Evolutionary conservation across 176 grass and related monocot species (phyloP).

Genomic region (Oryza brachyantha): DNA sequence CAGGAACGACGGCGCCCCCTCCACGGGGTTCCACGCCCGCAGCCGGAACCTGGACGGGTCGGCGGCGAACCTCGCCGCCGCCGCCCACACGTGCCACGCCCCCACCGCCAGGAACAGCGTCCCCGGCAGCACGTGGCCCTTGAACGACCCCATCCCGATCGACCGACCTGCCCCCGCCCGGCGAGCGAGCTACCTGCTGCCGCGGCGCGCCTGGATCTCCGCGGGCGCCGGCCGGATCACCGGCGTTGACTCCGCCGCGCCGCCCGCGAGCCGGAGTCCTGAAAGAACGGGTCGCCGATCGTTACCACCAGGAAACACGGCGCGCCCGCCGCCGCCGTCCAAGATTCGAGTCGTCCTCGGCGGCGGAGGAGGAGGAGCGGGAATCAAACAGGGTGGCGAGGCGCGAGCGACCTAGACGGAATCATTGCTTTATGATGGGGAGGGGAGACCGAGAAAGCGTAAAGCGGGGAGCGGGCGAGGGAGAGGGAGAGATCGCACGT

Average conservation of each 20-base stretch:
- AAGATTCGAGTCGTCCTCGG: neutral
- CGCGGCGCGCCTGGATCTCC: neutral
- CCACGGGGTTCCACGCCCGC: conserved; percentile 59
- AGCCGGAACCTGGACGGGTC: conserved; percentile 55
- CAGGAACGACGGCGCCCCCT: neutral
- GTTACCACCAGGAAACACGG: neutral
- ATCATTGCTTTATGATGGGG: neutral
- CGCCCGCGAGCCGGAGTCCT: neutral
- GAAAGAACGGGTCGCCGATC: neutral
- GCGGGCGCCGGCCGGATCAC: neutral
- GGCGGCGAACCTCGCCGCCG: conserved; percentile 49
- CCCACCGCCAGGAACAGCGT: conserved; percentile 77
- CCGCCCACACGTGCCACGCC: conserved; percentile 65
- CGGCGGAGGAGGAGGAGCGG: neutral
- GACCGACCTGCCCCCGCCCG: too few species aligned
- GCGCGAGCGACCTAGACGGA: neutral
- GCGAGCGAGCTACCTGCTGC: too few species aligned
- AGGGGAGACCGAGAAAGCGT: neutral
- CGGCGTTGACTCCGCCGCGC: conserved; percentile 9
- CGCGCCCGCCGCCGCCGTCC: too few species aligned
- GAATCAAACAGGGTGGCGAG: neutral
- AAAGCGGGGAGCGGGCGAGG: neutral
- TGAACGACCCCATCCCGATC: conserved; percentile 74
- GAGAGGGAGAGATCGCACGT: conserved; percentile 2
- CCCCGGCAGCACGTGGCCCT: conserved; percentile 80